Conservation (phyloP, 2,329 filamentous ascomycete species). For the Colletotrichum incanum region DNA sequence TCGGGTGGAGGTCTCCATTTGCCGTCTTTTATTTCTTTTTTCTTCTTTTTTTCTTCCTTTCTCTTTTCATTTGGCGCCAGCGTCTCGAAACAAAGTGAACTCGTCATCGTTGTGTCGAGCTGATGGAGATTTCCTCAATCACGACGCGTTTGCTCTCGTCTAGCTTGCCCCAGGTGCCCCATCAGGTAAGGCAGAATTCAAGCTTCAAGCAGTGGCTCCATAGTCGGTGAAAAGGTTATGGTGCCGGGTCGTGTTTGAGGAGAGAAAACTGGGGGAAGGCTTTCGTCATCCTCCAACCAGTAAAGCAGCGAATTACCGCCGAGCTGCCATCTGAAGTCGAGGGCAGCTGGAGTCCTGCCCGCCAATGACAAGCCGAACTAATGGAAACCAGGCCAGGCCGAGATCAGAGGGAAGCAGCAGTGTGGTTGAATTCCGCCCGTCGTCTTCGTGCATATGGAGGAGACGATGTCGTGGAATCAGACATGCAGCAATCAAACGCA, state of each 20-base stretch:
- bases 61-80: slow-evolving; percentile 17
- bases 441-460: slow-evolving; percentile 20
- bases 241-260: slow-evolving; percentile 27
- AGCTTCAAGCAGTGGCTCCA: slow-evolving; percentile 31
- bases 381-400: no score
- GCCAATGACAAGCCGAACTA: slow-evolving; percentile 18
- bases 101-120: slow-evolving; percentile 27
- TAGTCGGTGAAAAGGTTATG: slow-evolving; percentile 27
- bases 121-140: slow-evolving; percentile 14
- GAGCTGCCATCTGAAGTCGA: slow-evolving; percentile 34
- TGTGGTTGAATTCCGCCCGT: slow-evolving; percentile 22
- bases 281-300: slow-evolving; percentile 33
- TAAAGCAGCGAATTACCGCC: slow-evolving; percentile 22
- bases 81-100: slow-evolving; percentile 29
- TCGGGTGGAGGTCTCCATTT: slow-evolving; percentile 9
- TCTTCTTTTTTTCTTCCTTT: no score
- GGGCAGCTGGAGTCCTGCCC: slow-evolving; percentile 1
- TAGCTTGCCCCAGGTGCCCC: slow-evolving; percentile 38
- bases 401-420: background rate
- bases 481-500: slow-evolving; percentile 38
- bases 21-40: background rate
- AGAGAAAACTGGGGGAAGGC: background rate
- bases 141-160: slow-evolving; percentile 33
- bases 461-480: slow-evolving; percentile 42
- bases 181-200: slow-evolving; percentile 41